Evolutionary conservation across 495 filamentous ascomycete species (phyloP).

Genomic region (Hypoxylon fragiforme): DNA sequence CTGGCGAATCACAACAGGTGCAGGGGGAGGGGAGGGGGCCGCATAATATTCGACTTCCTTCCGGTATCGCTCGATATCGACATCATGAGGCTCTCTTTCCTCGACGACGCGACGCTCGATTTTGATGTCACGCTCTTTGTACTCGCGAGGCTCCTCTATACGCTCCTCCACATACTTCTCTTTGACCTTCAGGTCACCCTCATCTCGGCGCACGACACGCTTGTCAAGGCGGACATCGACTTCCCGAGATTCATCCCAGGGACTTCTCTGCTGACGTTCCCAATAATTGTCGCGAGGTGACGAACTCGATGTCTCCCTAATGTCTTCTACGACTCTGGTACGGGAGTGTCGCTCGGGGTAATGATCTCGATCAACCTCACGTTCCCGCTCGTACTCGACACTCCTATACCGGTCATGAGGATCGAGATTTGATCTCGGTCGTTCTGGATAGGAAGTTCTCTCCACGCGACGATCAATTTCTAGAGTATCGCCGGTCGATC

Average conservation of each 20-base stretch:
- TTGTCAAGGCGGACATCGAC: conserved; percentile 50
- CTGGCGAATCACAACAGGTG: conserved; percentile 71
- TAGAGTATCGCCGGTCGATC: conserved; percentile 43
- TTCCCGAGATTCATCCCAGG: conserved; percentile 45
- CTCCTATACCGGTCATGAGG: conserved; percentile 55
- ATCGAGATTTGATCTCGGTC: conserved; percentile 49
- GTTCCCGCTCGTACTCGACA: conserved; percentile 59
- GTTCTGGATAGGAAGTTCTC: conserved; percentile 49
- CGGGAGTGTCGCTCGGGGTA: conserved; percentile 37
- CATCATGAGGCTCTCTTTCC: conserved; percentile 48
- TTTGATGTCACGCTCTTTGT: conserved; percentile 47
- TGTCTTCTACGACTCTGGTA: conserved; percentile 43
- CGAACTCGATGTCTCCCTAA: conserved; percentile 42
- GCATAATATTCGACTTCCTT: conserved; percentile 70
- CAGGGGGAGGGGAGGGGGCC: conserved; percentile 54
- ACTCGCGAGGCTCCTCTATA: conserved; percentile 34
- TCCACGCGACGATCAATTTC: conserved; percentile 54
- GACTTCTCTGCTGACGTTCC: conserved; percentile 42
- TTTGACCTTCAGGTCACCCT: conserved; percentile 34
- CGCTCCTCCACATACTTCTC: conserved; percentile 33
- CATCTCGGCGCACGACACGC: conserved; percentile 46
- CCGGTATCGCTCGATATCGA: conserved; percentile 63
- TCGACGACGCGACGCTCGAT: conserved; percentile 52
- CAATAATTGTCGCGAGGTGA: conserved; percentile 42
- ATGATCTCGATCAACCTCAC: conserved; percentile 53